phyloP scores from a whole-genome alignment of 2,329 filamentous ascomycete genomes.

The Arthrobotrys pseudoclavata region DNA sequence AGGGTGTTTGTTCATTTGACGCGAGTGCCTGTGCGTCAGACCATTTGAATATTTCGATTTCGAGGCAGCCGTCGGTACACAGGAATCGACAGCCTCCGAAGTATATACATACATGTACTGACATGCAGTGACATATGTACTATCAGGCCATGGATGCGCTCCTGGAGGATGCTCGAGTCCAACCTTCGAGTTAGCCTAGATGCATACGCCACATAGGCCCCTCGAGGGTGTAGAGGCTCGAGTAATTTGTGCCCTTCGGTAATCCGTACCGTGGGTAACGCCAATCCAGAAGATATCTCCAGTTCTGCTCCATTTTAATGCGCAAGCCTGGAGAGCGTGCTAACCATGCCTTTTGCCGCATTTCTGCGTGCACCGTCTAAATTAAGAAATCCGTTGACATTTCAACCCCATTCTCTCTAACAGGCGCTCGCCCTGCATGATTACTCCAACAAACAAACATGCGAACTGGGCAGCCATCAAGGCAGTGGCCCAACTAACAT shows the following conservation, averaged over 20 bases:
- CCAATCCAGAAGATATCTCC: too few relatives aligned
- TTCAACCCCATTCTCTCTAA: not conserved
- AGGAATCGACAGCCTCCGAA: conserved; percentile 7
- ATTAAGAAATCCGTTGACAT: not conserved
- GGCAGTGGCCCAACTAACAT: not conserved
- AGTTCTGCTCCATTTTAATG: too few relatives aligned
- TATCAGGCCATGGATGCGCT: conserved; percentile 4
- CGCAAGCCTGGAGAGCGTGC: too few relatives aligned
- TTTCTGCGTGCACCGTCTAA: conserved; percentile 6
- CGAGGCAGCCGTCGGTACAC: conserved; percentile 3
- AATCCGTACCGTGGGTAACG: too few relatives aligned
- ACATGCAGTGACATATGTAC: not conserved
- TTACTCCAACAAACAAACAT: conserved; percentile 27
- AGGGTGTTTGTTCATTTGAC: conserved; percentile 13
- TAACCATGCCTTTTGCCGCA: not conserved
- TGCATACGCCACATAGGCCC: too few relatives aligned
- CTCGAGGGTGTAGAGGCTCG: too few relatives aligned
- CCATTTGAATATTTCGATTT: conserved; percentile 9
- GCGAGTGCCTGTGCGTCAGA: conserved; percentile 17
- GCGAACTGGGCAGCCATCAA: not conserved
- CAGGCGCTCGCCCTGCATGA: conserved; percentile 25
- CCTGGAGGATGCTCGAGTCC: not conserved
- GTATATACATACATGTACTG: not conserved
- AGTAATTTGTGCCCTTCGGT: too few relatives aligned
- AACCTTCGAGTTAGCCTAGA: not conserved